These are phyloP conservation scores for Apiotrichum laibachii DNA, from an alignment of 1,284 basidiomycete genomes.

Conservation along the genomic window DNA sequence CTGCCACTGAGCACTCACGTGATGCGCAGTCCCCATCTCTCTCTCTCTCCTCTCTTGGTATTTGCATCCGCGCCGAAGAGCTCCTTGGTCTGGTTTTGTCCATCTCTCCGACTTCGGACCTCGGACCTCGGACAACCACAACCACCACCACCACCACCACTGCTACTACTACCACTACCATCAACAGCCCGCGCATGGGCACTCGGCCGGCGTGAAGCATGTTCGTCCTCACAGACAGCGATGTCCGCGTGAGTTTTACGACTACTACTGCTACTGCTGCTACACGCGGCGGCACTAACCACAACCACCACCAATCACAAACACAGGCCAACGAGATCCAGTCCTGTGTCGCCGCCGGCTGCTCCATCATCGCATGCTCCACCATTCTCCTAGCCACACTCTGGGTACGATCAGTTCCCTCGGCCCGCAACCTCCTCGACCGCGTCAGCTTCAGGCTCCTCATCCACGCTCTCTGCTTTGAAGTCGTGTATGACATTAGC, in stretches of 20 bases:
- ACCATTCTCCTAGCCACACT: background rate
- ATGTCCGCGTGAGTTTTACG: background rate
- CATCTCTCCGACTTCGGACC: too few relatives aligned
- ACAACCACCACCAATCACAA: background rate
- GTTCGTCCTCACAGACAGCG: background rate
- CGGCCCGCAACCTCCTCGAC: constrained; percentile 12
- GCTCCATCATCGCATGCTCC: constrained; percentile 5
- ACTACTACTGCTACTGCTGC: background rate
- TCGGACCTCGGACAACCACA: too few relatives aligned
- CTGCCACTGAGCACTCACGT: too few relatives aligned
- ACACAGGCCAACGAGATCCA: constrained; percentile 7
- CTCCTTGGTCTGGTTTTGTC: too few relatives aligned
- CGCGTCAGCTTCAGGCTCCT: constrained; percentile 18
- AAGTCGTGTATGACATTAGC: constrained; percentile 15
- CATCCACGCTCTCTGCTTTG: constrained; percentile 9
- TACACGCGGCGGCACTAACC: background rate
- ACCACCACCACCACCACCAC: too few relatives aligned
- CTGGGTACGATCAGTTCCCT: background rate
- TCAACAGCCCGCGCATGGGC: too few relatives aligned
- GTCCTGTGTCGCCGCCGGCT: constrained; percentile 5
- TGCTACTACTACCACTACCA: too few relatives aligned
- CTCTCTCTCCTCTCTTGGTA: too few relatives aligned
- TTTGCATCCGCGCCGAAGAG: too few relatives aligned
- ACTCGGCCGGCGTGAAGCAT: background rate
- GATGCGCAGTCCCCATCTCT: too few relatives aligned